Percentiles rank a stretch among this genome's conserved stretches.
These are phyloP conservation scores for Penicillium brasilianum DNA, from an alignment of 2,329 filamentous ascomycete species.

Conservation along the genomic window DNA sequence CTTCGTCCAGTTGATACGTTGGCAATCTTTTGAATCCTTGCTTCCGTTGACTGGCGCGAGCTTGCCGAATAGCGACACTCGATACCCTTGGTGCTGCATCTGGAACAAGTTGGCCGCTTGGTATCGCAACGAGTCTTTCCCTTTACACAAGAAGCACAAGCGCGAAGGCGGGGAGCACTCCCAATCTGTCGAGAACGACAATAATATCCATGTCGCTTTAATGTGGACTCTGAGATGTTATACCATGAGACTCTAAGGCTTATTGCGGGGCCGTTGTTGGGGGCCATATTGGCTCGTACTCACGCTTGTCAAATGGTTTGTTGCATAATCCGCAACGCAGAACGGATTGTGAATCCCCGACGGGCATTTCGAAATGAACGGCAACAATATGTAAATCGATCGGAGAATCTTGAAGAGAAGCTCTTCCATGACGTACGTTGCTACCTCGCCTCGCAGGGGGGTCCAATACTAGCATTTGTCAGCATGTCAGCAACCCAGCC, in stretches of 20 bases:
- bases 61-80: conserved; percentile 45
- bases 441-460: neutral
- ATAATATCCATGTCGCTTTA: conserved; percentile 54
- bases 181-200: conserved; percentile 47
- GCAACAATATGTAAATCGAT: neutral
- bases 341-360: conserved; percentile 34
- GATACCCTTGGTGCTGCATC: conserved; percentile 43
- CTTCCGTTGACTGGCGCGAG: conserved; percentile 16
- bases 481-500: conserved; percentile 1
- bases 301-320: conserved; percentile 51
- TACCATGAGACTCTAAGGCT: conserved; percentile 21
- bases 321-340: conserved; percentile 47
- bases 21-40: neutral
- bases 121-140: conserved; percentile 49
- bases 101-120: conserved; percentile 44
- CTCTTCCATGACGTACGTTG: neutral
- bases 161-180: conserved; percentile 34
- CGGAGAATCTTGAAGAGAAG: neutral
- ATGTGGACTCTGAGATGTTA: conserved; percentile 41
- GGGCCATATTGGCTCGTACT: conserved; percentile 26
- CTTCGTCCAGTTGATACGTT: neutral
- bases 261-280: conserved; percentile 3
- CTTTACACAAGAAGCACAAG: conserved; percentile 46
- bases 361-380: conserved; percentile 25
- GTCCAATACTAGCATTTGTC: conserved; percentile 2